phyloP scores from a whole-genome alignment of 805 yeast genomes.

The Candida sonorensis region DNA sequence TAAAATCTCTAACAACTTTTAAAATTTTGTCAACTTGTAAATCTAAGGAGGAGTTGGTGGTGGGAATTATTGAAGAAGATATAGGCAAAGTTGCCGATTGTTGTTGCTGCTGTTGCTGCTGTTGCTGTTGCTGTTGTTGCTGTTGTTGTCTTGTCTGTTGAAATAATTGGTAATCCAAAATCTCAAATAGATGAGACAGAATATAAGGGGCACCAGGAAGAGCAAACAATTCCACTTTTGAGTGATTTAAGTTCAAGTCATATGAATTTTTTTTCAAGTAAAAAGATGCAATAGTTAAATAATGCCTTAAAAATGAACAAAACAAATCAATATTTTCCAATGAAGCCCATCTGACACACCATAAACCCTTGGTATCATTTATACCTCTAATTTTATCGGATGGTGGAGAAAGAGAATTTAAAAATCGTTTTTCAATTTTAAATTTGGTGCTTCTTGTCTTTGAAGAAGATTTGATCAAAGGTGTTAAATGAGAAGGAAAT shows the following conservation, averaged over 20 bases:
- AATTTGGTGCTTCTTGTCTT: slow-evolving; percentile 20
- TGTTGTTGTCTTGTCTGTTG: slow-evolving; percentile 8
- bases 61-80: slow-evolving; percentile 7
- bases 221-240: slow-evolving; percentile 13
- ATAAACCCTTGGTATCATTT: slow-evolving; percentile 49
- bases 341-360: slow-evolving; percentile 58
- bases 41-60: slow-evolving; percentile 8
- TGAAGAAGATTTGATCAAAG: slow-evolving; percentile 15
- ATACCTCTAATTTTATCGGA: slow-evolving; percentile 35
- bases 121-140: slow-evolving; percentile 2
- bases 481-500: slow-evolving; percentile 20
- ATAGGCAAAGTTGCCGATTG: background rate
- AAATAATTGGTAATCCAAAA: slow-evolving; percentile 20
- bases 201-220: slow-evolving; percentile 42
- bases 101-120: background rate
- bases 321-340: slow-evolving; percentile 49
- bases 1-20: slow-evolving; percentile 30
- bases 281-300: slow-evolving; percentile 29
- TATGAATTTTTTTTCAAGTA: slow-evolving; percentile 12
- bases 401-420: slow-evolving; percentile 35
- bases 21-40: slow-evolving; percentile 26
- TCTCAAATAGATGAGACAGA: slow-evolving; percentile 40
- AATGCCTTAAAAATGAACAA: slow-evolving; percentile 56
- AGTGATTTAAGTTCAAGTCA: slow-evolving; percentile 4
- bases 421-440: slow-evolving; percentile 23